Evolutionary conservation across 1,284 basidiomycete species (phyloP), one percentile per base, ranked within the genome.

Genomic region (Tylopilus sp.): DNA sequence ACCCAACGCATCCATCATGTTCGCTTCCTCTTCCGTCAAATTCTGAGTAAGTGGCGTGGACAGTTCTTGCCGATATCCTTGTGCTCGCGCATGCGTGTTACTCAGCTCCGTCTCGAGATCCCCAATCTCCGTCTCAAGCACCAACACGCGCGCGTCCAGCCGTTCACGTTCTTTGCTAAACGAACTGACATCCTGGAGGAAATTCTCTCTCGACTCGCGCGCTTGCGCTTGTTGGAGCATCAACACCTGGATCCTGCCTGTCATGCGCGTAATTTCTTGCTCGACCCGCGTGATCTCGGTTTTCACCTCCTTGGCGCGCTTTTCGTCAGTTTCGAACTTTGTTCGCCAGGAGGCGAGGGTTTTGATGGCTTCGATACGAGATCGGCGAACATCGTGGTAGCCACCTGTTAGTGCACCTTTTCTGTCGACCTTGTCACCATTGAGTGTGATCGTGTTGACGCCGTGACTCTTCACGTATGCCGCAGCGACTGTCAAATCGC

Each of bases 401-500:
- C 97, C 97, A 57, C 97, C 97, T 0, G 94, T 97, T 34, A 99
- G 71, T 1, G 95, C 86, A 58, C 97, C 97, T 66, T 96, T 97
- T 48, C 95, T 84, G 67, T 99, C 96, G 36, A 97, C 94, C 63
- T 94, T 94, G 75, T 99, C 97, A 46, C 97, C 97, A 56, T 97
- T 95, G 36, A 97, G 79, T 4, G 97, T 99, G 68, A 99, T 97
- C 9, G 93, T 95, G 69, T 97, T 98, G 64, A 99, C 86, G 5
- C 86, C 86, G 65, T 98, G 93, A 59, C 86, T 90, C 63, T 96
- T 89, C 41, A 96, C 93, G 68, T 98, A 99, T 6, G 92, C 89
- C 5, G 93, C 89, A 8, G 94, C 96, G 57, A 95, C 88, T 10
- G 87, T 86, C 49, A 99, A 81, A 63, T 96, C 92, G 29, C 87